phyloP scores from a whole-genome alignment of 345 rosid species.

The Garcia nutans region DNA sequence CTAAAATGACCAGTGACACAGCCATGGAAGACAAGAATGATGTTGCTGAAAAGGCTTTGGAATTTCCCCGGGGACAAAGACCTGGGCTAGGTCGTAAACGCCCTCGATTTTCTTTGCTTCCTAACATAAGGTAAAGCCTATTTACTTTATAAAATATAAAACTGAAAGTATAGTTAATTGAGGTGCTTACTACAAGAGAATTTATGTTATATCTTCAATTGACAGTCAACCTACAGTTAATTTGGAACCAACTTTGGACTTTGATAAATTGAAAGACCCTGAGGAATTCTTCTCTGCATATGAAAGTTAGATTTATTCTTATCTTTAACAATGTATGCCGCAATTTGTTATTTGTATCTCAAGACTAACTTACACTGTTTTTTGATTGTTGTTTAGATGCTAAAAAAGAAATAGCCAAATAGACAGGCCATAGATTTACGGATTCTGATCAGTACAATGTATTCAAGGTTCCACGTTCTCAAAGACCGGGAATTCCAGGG shows the following conservation, averaged over 20 bases:
- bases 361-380: neutral
- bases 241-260: slow-evolving; percentile 55
- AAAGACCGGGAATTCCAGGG: slow-evolving; percentile 72
- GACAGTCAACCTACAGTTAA: slow-evolving; percentile 51
- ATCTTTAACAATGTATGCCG: neutral
- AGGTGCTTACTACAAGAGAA: slow-evolving; percentile 1
- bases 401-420: slow-evolving; percentile 65
- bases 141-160: neutral
- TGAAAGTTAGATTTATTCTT: slow-evolving; percentile 38
- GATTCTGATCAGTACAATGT: slow-evolving; percentile 38
- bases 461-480: slow-evolving; percentile 42
- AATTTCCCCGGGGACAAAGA: slow-evolving; percentile 56
- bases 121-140: slow-evolving; percentile 47
- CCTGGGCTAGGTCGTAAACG: slow-evolving; percentile 67
- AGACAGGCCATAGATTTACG: slow-evolving; percentile 42
- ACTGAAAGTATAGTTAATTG: neutral
- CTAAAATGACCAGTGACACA: slow-evolving; percentile 18
- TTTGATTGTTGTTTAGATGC: slow-evolving; percentile 47
- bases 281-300: slow-evolving; percentile 67
- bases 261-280: slow-evolving; percentile 56
- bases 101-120: slow-evolving; percentile 67
- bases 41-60: slow-evolving; percentile 26
- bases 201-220: slow-evolving; percentile 16
- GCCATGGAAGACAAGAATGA: slow-evolving; percentile 19
- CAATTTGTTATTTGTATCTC: neutral